phyloP scores from a whole-genome alignment of 495 filamentous ascomycete genomes.

The Neurospora sp. region DNA sequence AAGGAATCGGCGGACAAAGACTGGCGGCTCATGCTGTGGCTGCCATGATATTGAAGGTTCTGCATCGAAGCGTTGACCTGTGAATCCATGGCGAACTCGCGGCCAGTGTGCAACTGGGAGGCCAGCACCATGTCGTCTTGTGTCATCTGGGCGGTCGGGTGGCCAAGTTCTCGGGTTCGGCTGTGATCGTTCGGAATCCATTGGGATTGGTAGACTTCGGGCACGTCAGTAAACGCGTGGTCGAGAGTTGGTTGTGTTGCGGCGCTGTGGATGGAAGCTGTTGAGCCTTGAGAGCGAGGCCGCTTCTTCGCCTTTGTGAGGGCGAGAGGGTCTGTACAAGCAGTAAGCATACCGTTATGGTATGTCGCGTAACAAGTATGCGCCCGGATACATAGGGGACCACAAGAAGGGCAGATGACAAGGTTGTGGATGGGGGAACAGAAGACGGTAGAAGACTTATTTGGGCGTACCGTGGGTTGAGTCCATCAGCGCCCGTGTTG shows the following conservation, averaged over 20 bases:
- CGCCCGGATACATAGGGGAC: not conserved
- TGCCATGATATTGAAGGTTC: conserved; percentile 34
- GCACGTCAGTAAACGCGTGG: conserved; percentile 41
- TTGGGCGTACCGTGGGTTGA: conserved; percentile 21
- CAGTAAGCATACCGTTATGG: conserved; percentile 8
- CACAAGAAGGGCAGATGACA: not conserved
- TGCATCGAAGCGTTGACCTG: conserved; percentile 42
- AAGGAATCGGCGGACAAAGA: conserved; percentile 43
- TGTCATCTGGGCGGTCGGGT: conserved; percentile 34
- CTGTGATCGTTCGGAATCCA: conserved; percentile 39
- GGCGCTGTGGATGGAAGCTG: conserved; percentile 67
- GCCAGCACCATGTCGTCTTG: conserved; percentile 60
- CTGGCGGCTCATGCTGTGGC: conserved; percentile 42
- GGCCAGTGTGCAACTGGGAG: conserved; percentile 44
- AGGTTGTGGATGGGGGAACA: not conserved
- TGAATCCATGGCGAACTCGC: conserved; percentile 41
- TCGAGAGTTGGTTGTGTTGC: conserved; percentile 58
- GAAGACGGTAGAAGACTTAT: not conserved
- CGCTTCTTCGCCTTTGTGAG: conserved; percentile 45
- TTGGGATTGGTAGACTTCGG: conserved; percentile 45
- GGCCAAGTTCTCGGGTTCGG: conserved; percentile 33
- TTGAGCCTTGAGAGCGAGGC: conserved; percentile 71
- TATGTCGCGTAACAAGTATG: not conserved
- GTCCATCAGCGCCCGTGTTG: conserved; percentile 19
- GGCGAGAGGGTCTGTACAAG: conserved; percentile 18